These are phyloP conservation scores for Barnettozyma hawaiiensis DNA, from an alignment of 1,139 yeast genomes.

Conservation along the genomic window DNA sequence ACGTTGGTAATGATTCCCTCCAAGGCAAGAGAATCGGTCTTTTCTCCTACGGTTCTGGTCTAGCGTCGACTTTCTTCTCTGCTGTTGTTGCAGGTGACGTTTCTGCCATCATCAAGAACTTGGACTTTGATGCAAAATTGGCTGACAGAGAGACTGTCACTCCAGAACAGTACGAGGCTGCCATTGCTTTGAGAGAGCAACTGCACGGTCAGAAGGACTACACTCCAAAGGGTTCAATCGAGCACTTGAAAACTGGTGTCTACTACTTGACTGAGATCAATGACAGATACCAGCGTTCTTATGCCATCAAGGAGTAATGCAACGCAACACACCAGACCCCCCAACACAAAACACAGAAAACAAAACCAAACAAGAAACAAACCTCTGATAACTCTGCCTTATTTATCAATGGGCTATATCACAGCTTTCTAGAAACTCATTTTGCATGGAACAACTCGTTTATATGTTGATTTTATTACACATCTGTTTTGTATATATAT, in stretches of 20 bases:
- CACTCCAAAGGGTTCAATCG: conserved; percentile 75
- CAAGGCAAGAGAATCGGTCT: conserved; percentile 84
- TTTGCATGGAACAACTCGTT: background rate
- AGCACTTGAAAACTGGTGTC: conserved; percentile 64
- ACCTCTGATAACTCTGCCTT: background rate
- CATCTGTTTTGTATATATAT: background rate
- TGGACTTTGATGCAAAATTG: conserved; percentile 67
- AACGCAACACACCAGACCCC: too few relatives aligned
- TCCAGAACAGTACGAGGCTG: conserved; percentile 78
- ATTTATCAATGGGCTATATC: background rate
- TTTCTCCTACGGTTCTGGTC: conserved; percentile 97
- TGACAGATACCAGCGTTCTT: conserved; percentile 83
- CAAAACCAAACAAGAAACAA: background rate
- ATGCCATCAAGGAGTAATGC: conserved; percentile 51
- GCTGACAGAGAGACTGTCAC: conserved; percentile 59
- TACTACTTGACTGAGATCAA: conserved; percentile 83
- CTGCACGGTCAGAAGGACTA: conserved; percentile 67
- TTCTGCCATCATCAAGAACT: conserved; percentile 54
- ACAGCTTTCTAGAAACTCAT: conserved; percentile 1
- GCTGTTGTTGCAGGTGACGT: conserved; percentile 79
- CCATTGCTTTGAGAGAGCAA: conserved; percentile 80
- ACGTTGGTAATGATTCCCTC: conserved; percentile 66
- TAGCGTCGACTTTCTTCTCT: conserved; percentile 87
- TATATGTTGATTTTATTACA: background rate
- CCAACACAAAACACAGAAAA: background rate